A percentile compares a stretch with the other conserved stretches of the same genome.
Evolutionary conservation across 805 yeast species (phyloP).

Genomic region (Candida chauliodis): DNA sequence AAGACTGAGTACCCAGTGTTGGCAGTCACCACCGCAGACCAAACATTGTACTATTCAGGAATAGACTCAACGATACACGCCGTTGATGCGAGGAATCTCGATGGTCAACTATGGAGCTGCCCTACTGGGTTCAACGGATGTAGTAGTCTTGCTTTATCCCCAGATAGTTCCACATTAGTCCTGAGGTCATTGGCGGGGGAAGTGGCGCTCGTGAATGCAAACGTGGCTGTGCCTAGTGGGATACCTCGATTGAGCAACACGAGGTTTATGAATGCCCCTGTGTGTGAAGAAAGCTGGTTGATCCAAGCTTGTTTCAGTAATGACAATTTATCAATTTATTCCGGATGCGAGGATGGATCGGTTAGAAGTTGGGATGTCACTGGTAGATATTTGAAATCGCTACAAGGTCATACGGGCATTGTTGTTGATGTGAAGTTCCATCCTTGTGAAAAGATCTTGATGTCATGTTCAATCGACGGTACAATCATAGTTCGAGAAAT

Average conservation of each 20-base stretch:
- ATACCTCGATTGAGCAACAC: constrained; percentile 41
- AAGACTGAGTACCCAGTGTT: constrained; percentile 57
- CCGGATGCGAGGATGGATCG: constrained; percentile 64
- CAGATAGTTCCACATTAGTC: constrained; percentile 44
- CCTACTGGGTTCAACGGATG: constrained; percentile 42
- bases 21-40: constrained; percentile 34
- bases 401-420: constrained; percentile 59
- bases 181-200: constrained; percentile 57
- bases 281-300: constrained; percentile 49
- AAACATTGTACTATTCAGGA: constrained; percentile 55
- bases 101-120: constrained; percentile 44
- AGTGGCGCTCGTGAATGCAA: constrained; percentile 55
- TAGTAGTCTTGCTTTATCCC: constrained; percentile 50
- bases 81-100: constrained; percentile 51
- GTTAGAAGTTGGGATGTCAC: constrained; percentile 61
- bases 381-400: constrained; percentile 43
- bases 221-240: constrained; percentile 37
- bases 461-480: constrained; percentile 56
- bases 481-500: constrained; percentile 46
- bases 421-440: constrained; percentile 60
- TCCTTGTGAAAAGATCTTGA: constrained; percentile 37
- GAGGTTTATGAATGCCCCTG: constrained; percentile 55
- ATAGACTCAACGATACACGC: constrained; percentile 62
- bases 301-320: constrained; percentile 48
- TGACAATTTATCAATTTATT: constrained; percentile 36